phyloP scores from a whole-genome alignment of 805 yeast genomes.

The Yarrowia porcina region DNA sequence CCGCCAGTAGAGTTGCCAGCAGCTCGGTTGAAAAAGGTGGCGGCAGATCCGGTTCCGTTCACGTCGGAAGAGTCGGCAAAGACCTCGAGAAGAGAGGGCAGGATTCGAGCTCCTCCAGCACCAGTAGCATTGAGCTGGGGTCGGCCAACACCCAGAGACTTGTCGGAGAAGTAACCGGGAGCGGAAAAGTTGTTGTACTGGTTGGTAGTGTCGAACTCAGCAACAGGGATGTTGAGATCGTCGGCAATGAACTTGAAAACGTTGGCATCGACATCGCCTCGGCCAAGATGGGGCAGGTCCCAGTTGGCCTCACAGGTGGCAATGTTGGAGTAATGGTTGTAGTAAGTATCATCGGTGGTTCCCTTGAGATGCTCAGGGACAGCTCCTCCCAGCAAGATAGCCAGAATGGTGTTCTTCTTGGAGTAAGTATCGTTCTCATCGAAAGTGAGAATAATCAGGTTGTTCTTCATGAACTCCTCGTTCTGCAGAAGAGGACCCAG shows the following conservation, averaged over 20 bases:
- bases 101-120: constrained; percentile 1
- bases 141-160: neutral
- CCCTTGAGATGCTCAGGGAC: constrained; percentile 44
- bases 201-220: constrained; percentile 7
- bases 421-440: constrained; percentile 49
- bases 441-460: constrained; percentile 48
- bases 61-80: neutral
- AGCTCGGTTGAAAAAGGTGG: constrained; percentile 3
- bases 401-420: constrained; percentile 46
- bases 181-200: constrained; percentile 14
- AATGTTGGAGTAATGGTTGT: constrained; percentile 52
- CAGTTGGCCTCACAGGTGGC: constrained; percentile 51
- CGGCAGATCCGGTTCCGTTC: constrained; percentile 7
- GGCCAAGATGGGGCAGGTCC: constrained; percentile 50
- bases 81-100: constrained; percentile 5
- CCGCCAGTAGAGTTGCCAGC: neutral
- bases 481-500: constrained; percentile 46
- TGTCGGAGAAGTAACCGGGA: constrained; percentile 14
- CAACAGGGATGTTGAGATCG: constrained; percentile 31
- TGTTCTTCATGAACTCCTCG: constrained; percentile 47
- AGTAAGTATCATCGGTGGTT: constrained; percentile 48
- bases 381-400: constrained; percentile 49
- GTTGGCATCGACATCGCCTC: constrained; percentile 51
- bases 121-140: constrained; percentile 21
- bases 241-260: constrained; percentile 46